Evolutionary conservation across 352 stramenopile species (phyloP).

Genomic region (Phytophthora cactorum): DNA sequence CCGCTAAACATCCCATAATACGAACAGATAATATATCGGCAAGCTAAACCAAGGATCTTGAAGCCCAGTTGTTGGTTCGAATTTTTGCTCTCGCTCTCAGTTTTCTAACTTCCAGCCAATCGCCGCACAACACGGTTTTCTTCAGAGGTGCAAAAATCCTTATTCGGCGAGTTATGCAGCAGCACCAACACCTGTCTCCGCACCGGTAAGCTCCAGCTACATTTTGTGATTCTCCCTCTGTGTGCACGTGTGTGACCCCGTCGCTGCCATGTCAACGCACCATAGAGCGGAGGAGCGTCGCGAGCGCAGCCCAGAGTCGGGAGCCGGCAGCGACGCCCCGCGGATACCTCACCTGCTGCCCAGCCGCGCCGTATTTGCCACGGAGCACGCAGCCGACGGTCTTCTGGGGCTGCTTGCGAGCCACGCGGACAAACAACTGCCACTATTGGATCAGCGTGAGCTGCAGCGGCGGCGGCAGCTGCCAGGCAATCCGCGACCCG

Average conservation of each 20-base stretch:
- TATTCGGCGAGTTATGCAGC: slow-evolving; percentile 32
- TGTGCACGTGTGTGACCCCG: slow-evolving; percentile 1
- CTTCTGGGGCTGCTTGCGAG: slow-evolving; percentile 36
- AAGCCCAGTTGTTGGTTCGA: slow-evolving; percentile 26
- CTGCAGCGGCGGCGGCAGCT: slow-evolving; percentile 25
- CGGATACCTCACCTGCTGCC: slow-evolving; percentile 33
- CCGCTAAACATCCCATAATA: not conserved
- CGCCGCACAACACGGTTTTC: slow-evolving; percentile 9
- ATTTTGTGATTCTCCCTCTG: not conserved
- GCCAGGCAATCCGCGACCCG: slow-evolving; percentile 9
- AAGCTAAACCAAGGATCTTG: slow-evolving; percentile 7
- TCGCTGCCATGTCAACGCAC: slow-evolving; percentile 6
- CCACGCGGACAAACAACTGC: slow-evolving; percentile 43
- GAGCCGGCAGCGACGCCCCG: slow-evolving; percentile 15
- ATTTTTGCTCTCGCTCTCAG: slow-evolving; percentile 21
- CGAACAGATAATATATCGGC: slow-evolving; percentile 6
- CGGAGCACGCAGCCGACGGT: slow-evolving; percentile 21
- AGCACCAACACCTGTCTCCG: slow-evolving; percentile 13
- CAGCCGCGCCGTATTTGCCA: slow-evolving; percentile 19
- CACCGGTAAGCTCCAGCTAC: slow-evolving; percentile 15
- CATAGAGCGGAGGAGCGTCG: slow-evolving; percentile 16
- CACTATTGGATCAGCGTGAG: slow-evolving; percentile 31
- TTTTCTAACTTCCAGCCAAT: slow-evolving; percentile 20
- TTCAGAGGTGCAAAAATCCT: slow-evolving; percentile 16
- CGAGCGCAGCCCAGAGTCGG: slow-evolving; percentile 16